Evolutionary conservation across 192 early-diverging fungal genomes (phyloP), one percentile per base, ranked within the genome.

Genomic region (Umbelopsis sp.): DNA sequence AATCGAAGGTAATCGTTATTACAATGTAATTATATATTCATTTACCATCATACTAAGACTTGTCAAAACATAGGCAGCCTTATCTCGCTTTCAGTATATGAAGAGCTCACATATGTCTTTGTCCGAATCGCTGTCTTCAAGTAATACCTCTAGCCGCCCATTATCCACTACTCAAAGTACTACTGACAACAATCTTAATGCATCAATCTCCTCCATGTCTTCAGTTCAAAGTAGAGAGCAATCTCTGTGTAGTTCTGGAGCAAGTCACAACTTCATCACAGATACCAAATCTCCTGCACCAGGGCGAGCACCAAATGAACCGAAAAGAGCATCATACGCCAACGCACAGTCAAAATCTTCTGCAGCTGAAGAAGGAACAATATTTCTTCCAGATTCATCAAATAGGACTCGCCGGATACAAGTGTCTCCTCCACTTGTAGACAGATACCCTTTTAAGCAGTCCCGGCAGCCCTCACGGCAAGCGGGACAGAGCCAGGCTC

Each of bases 201-300:
- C 56, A 8, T 62, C 56, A 1, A 62, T 62, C 20, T 62, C 56
- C 1, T 62, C 56, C 56, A 62, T 62, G 17, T 62, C 56, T 32
- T 62, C 56, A 7, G 16, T 62, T 62, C 56, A 32, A 62, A 62
- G 56, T 62, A 29, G 56, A 62, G 56, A 62, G 16, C 47, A 49
- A 5, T 49, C 47, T 6, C 17, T 62, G 56, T 34, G 56, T 62
- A 34, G 31, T 20, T 62, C 56, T 62, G 56, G 56, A 2, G 56
- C 56, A 62, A 62, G 56, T 16, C 56, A 62, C 34, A 29, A 29
- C 17, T 32, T 32, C 16, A 16, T 0, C n/a, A 62, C 56, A 34
- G 56, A 62, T 11, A 32, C 7, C 14, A 62, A 62, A 62, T 34
- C 29, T 31, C 31, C 56, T 31, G 12, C 56, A 32, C 7, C 31